A percentile compares a stretch with the other conserved stretches of the same genome.
These are phyloP conservation scores for Cladosporium colombiae DNA, from an alignment of 2,329 filamentous ascomycete genomes.

Conservation along the genomic window DNA sequence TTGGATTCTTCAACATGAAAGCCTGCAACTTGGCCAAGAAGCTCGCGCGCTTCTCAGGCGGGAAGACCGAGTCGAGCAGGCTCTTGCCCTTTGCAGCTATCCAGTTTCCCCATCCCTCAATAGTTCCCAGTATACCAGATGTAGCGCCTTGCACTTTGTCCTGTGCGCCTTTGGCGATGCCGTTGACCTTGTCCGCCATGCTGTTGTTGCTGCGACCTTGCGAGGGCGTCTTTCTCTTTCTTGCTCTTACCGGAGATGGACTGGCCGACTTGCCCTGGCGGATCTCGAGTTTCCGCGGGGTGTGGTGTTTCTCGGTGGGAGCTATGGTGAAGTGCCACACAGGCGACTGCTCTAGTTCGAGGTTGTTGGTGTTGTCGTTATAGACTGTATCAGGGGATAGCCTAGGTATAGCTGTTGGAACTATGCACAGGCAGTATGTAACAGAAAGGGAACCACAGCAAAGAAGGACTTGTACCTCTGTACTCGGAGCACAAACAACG, in stretches of 20 bases:
- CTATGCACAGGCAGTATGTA: neutral
- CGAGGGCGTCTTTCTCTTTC: constrained; percentile 14
- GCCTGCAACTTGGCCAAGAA: constrained; percentile 55
- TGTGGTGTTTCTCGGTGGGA: constrained; percentile 9
- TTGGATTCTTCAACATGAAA: constrained; percentile 65
- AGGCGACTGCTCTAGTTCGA: neutral
- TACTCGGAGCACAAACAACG: constrained; percentile 1
- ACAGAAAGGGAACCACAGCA: neutral
- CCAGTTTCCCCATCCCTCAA: constrained; percentile 33
- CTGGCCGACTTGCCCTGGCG: constrained; percentile 28
- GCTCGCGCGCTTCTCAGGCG: constrained; percentile 61
- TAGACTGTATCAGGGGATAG: neutral
- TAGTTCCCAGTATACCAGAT: constrained; percentile 31
- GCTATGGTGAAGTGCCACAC: constrained; percentile 4
- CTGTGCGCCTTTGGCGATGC: constrained; percentile 28
- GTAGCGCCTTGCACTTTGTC: constrained; percentile 33
- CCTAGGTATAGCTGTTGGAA: neutral
- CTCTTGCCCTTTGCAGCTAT: constrained; percentile 35
- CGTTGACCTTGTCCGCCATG: constrained; percentile 31
- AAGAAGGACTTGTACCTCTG: constrained; percentile 10
- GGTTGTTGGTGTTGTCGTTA: neutral
- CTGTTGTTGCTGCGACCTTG: constrained; percentile 5
- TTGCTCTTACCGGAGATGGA: constrained; percentile 27
- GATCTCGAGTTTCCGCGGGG: constrained; percentile 34
- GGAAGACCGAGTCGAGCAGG: constrained; percentile 55